phyloP scores from a whole-genome alignment of 202 grass and related monocot genomes.

The Setaria viridis region DNA sequence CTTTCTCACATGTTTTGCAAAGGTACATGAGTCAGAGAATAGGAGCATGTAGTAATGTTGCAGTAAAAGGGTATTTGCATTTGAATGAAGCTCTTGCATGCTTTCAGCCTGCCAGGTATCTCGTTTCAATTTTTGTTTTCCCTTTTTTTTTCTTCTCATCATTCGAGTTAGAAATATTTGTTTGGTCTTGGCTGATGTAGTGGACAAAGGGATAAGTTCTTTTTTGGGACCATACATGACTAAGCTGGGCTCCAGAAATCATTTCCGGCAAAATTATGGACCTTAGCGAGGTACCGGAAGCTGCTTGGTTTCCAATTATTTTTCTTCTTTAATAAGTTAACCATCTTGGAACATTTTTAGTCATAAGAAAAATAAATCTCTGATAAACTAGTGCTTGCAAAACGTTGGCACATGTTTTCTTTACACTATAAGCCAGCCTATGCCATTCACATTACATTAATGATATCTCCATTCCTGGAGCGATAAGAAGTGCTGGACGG shows the following conservation, averaged over 20 bases:
- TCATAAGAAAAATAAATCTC: background rate
- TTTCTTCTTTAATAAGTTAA: background rate
- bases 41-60: slow-evolving; percentile 22
- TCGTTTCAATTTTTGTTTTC: no score
- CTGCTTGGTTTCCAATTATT: background rate
- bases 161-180: background rate
- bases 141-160: background rate
- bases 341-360: background rate
- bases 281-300: slow-evolving; percentile 22
- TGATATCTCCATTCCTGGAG: background rate
- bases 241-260: slow-evolving; percentile 31
- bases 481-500: background rate
- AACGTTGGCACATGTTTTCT: background rate
- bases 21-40: slow-evolving; percentile 2
- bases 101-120: background rate
- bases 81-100: slow-evolving; percentile 8
- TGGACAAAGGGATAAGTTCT: background rate
- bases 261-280: slow-evolving; percentile 46
- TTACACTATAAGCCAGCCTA: background rate
- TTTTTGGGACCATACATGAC: slow-evolving; percentile 32
- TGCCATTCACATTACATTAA: background rate
- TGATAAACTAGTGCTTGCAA: background rate
- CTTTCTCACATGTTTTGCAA: slow-evolving; percentile 23
- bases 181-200: background rate
- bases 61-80: background rate